Evolutionary conservation across 2,329 filamentous ascomycete genomes (phyloP).

Genomic region (Hypomyces perniciosus): DNA sequence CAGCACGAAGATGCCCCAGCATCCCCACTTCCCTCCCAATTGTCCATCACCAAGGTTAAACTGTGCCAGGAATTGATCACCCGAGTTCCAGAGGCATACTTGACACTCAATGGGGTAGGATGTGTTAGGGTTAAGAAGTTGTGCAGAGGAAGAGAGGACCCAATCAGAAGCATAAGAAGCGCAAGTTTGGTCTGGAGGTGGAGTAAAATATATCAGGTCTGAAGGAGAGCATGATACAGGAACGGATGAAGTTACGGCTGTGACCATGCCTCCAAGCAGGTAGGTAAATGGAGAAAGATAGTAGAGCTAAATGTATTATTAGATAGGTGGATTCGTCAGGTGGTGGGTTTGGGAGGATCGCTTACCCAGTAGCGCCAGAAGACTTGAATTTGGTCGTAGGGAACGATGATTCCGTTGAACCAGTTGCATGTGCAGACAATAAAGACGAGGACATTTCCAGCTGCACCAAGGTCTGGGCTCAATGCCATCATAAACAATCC

Average conservation of each 20-base stretch:
- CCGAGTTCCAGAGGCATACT: background rate
- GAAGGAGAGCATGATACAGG: no score
- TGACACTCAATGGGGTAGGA: background rate
- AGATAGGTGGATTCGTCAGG: no score
- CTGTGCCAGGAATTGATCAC: background rate
- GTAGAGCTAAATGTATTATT: constrained; percentile 28
- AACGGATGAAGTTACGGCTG: no score
- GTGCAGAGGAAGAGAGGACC: no score
- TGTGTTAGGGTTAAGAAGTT: no score
- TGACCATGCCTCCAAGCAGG: constrained; percentile 45
- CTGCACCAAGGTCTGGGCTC: constrained; percentile 58
- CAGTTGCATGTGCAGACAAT: constrained; percentile 54
- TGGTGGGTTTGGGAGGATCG: no score
- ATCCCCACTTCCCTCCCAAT: background rate
- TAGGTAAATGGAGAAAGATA: constrained; percentile 58
- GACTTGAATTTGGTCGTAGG: constrained; percentile 52
- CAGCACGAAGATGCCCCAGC: background rate
- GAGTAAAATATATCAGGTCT: no score
- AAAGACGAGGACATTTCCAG: constrained; percentile 55
- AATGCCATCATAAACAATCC: constrained; percentile 44
- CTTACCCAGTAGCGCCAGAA: constrained; percentile 64
- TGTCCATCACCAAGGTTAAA: background rate
- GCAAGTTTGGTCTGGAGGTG: no score
- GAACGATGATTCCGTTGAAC: constrained; percentile 72
- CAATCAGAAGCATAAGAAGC: no score